Evolutionary conservation across 2,329 filamentous ascomycete species (phyloP).

Genomic region (Aspergillaceae sp.): DNA sequence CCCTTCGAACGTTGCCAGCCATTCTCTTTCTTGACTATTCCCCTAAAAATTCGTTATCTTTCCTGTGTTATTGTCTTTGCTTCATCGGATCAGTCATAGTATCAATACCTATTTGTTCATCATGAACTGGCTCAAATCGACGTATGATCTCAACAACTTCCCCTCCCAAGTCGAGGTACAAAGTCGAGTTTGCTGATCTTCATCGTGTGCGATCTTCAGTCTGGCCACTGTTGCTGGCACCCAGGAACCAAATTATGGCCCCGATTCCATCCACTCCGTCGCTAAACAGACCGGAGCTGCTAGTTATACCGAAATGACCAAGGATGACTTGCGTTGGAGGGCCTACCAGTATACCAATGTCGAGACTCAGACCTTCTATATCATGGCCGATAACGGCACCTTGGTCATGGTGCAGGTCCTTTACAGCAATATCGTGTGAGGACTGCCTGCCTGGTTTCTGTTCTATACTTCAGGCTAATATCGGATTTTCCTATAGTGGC

Average conservation of each 20-base stretch:
- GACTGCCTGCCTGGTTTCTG: neutral
- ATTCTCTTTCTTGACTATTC: constrained; percentile 6
- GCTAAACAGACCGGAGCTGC: constrained; percentile 68
- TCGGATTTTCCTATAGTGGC: constrained; percentile 49
- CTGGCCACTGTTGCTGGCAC: constrained; percentile 79
- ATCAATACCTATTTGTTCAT: constrained; percentile 39
- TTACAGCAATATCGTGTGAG: constrained; percentile 94
- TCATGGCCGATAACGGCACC: constrained; percentile 68
- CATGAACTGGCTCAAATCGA: constrained; percentile 93
- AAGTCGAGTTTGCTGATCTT: constrained; percentile 44
- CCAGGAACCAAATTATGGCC: constrained; percentile 91
- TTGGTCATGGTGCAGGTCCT: constrained; percentile 81
- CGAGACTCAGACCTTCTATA: constrained; percentile 92
- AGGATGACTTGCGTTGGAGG: constrained; percentile 74
- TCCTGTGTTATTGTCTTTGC: too few species aligned
- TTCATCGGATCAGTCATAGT: too few species aligned
- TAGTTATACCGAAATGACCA: constrained; percentile 70
- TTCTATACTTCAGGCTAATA: constrained; percentile 1
- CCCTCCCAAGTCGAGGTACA: neutral
- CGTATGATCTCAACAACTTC: constrained; percentile 48
- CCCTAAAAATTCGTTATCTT: neutral
- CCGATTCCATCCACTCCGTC: constrained; percentile 77
- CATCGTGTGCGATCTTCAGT: constrained; percentile 29
- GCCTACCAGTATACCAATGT: constrained; percentile 76
- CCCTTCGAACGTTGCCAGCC: constrained; percentile 9